Evolutionary conservation across 2,329 filamentous ascomycete genomes (phyloP), one percentile per base, ranked within the genome.

Genomic region (Diaporthe nobilis): DNA sequence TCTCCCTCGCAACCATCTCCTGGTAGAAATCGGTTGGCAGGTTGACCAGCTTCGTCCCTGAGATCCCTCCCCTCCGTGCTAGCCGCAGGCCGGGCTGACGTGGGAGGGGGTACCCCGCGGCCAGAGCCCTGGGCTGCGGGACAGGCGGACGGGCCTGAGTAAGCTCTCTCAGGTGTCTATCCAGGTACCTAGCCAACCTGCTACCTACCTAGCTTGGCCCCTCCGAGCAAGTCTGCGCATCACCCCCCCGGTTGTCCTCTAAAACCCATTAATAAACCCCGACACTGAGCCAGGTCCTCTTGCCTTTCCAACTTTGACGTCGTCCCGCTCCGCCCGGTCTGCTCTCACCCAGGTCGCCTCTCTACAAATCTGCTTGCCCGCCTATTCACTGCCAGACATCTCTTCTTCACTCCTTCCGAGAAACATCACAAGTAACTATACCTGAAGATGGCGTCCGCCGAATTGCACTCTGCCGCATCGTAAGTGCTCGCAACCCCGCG

Each of bases 391-490:
- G 67, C 44, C 75, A 17, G 28, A 25, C 61, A 70, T 13, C n/a
- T 73, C 61, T 34, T 55, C 53, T 37, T 47, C 37, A 65, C 28
- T 58, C 61, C 57, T 53, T 57, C 49, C 57, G 51, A 42, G 37
- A 65, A 75, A 55, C 55, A 67, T 53, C 15, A 55, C 67, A 72
- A 75, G 25, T 44, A 53, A 42, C 80, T 82, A 81, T 81, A 82
- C 79, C 34, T 73, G 51, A 72, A 78, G 51, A 80, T 82, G 81
- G 78, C 81, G 61, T 77, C 81, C 31, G 49, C 49, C 73, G 81
- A 82, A 51, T 61, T 79, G 76, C 81, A 82, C 75, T 77, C 78
- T 67, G 74, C 78, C 76, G 79, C 80, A 77, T 78, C 78, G 82
- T 83, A 77, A 82, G 82, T 83, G 60, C 65, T 22, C n/a, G 22